Percentiles rank a stretch among this genome's conserved stretches.
These are phyloP conservation scores for Camellia lanceoleosa DNA, from an alignment of 148 eudicot species.

Conservation along the genomic window DNA sequence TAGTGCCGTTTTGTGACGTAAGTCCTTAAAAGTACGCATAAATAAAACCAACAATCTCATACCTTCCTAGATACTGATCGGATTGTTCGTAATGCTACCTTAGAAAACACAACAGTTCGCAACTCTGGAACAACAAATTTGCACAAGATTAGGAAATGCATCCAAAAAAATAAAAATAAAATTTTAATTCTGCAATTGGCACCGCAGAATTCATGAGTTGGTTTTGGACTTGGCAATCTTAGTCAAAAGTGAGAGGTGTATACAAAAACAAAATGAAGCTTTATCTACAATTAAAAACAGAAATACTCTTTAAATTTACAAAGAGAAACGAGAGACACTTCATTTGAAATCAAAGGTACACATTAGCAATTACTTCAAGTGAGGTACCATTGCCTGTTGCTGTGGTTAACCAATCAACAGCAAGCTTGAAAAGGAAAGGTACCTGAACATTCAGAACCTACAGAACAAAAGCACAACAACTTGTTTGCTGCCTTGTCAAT, in stretches of 20 bases:
- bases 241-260: neutral
- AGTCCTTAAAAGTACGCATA: too few relatives aligned
- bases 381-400: constrained; percentile 85
- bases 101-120: constrained; percentile 94
- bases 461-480: constrained; percentile 23
- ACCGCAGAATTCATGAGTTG: neutral
- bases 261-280: neutral
- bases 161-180: neutral
- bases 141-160: constrained; percentile 11
- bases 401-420: constrained; percentile 87
- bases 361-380: constrained; percentile 20
- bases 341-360: neutral
- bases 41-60: constrained; percentile 16
- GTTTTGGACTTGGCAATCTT: constrained; percentile 1
- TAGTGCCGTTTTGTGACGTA: neutral
- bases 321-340: neutral
- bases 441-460: constrained; percentile 96
- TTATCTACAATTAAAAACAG: neutral
- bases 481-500: too few relatives aligned
- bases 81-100: constrained; percentile 88
- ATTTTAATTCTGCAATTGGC: neutral
- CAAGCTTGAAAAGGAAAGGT: constrained; percentile 89
- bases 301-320: neutral
- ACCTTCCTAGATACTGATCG: constrained; percentile 89
- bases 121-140: constrained; percentile 50